phyloP scores from a whole-genome alignment of 768 basidiomycete genomes.

The Pleurotus pulmonarius region DNA sequence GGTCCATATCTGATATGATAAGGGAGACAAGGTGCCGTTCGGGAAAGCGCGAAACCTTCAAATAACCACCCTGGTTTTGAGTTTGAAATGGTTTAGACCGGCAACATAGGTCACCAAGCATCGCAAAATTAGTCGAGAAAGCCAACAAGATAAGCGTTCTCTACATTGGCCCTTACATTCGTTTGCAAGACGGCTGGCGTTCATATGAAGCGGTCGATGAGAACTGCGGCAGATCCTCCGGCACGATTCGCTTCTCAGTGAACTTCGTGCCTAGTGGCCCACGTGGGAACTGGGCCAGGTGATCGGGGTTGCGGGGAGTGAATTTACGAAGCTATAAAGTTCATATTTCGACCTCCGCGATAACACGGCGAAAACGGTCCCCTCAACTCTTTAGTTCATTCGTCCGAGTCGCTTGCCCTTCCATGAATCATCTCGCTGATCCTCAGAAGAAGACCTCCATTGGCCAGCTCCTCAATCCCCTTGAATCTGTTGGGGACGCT shows the following conservation, averaged over 20 bases:
- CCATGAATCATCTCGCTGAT: constrained; percentile 13
- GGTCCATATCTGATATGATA: not conserved
- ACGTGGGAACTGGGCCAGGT: not conserved
- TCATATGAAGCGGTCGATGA: not conserved
- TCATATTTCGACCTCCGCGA: constrained; percentile 10
- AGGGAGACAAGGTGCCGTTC: not conserved
- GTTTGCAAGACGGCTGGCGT: too few species aligned
- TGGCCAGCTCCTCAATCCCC: constrained; percentile 15
- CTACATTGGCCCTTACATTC: not conserved
- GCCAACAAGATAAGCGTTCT: not conserved
- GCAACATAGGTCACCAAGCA: not conserved
- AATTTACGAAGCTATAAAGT: constrained; percentile 10
- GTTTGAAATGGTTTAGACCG: constrained; percentile 2
- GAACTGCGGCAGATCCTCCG: not conserved
- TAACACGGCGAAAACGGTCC: constrained; percentile 1
- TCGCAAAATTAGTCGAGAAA: too few species aligned
- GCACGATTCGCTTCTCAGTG: not conserved
- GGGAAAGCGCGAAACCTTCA: constrained; percentile 2
- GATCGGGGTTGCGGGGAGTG: constrained; percentile 8
- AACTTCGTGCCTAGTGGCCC: not conserved
- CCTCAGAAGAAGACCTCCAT: constrained; percentile 15
- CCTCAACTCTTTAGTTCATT: constrained; percentile 1
- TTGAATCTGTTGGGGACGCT: constrained; percentile 2
- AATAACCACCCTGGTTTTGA: not conserved
- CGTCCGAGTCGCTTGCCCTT: not conserved